Conservation (phyloP, 768 basidiomycete genomes). For the Kwoniella shandongensis region DNA sequence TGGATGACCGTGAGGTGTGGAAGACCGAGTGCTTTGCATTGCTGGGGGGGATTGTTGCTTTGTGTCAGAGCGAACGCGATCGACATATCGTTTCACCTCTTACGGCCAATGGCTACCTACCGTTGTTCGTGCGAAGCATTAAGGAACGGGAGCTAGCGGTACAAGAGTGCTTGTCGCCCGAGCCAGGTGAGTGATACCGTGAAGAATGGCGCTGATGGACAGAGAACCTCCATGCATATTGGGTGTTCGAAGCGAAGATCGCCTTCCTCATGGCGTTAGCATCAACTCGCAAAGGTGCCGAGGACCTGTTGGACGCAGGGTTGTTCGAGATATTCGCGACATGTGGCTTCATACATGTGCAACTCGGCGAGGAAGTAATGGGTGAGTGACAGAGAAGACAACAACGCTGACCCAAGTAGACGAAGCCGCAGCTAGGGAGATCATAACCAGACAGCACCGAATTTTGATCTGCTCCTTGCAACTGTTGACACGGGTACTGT, state of each 20-base stretch:
- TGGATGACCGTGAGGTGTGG: constrained; percentile 95
- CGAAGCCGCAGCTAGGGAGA: constrained; percentile 20
- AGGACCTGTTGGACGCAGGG: constrained; percentile 75
- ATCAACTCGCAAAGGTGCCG: constrained; percentile 78
- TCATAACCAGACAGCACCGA: constrained; percentile 83
- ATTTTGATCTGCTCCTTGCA: constrained; percentile 83
- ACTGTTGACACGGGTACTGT: constrained; percentile 71
- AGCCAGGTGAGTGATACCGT: constrained; percentile 67
- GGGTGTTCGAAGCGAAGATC: constrained; percentile 94
- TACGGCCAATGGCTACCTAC: constrained; percentile 71
- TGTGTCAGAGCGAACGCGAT: constrained; percentile 70
- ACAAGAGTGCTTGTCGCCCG: constrained; percentile 75
- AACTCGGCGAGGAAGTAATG: constrained; percentile 75
- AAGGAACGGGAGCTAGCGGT: constrained; percentile 78
- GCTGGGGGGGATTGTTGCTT: constrained; percentile 73
- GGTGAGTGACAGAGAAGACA: constrained; percentile 56
- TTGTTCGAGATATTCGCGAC: constrained; percentile 71
- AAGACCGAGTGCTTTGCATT: constrained; percentile 91
- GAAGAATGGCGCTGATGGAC: neutral
- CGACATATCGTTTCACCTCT: constrained; percentile 62
- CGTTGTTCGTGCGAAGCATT: constrained; percentile 76
- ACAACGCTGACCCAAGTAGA: constrained; percentile 57
- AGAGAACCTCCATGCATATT: constrained; percentile 88
- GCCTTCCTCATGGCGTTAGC: constrained; percentile 81
- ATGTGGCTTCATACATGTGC: constrained; percentile 82